phyloP scores from a whole-genome alignment of 2,329 filamentous ascomycete genomes.

The Incumbomyces delicatus region DNA sequence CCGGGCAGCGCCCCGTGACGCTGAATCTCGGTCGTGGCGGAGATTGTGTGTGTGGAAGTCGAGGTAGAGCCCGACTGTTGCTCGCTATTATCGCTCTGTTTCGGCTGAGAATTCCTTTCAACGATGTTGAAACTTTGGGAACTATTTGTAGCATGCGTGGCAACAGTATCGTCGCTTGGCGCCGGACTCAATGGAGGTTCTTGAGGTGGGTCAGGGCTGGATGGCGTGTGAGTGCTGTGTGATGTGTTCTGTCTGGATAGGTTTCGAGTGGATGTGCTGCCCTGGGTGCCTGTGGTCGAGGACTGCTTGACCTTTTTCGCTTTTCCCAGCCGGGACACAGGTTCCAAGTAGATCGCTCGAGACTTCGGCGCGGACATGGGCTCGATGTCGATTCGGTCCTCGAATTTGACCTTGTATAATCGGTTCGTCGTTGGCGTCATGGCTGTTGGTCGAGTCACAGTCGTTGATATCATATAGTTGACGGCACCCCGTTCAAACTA shows the following conservation, averaged over 20 bases:
- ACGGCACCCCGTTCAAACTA: slow-evolving; percentile 95
- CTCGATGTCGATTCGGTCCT: slow-evolving; percentile 79
- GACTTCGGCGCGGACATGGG: slow-evolving; percentile 63
- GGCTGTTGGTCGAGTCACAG: slow-evolving; percentile 76
- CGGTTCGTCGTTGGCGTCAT: slow-evolving; percentile 72
- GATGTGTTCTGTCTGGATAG: slow-evolving; percentile 28
- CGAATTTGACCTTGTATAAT: slow-evolving; percentile 68
- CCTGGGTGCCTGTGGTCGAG: slow-evolving; percentile 29
- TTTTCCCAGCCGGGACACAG: slow-evolving; percentile 62
- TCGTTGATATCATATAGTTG: slow-evolving; percentile 82
- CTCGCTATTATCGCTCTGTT: slow-evolving; percentile 34
- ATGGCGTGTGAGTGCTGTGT: slow-evolving; percentile 14
- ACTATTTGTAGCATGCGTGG: slow-evolving; percentile 59
- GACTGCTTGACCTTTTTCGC: slow-evolving; percentile 47
- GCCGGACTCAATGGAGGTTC: slow-evolving; percentile 37
- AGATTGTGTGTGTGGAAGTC: slow-evolving; percentile 68
- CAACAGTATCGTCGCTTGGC: slow-evolving; percentile 60
- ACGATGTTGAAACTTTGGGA: slow-evolving; percentile 49
- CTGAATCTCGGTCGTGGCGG: slow-evolving; percentile 70
- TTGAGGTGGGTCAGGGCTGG: slow-evolving; percentile 21
- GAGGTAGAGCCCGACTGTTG: slow-evolving; percentile 42
- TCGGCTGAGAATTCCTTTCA: slow-evolving; percentile 30
- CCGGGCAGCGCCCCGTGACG: slow-evolving; percentile 79
- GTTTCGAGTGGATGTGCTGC: slow-evolving; percentile 36
- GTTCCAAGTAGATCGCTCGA: slow-evolving; percentile 76